These are phyloP conservation scores for Metschnikowia rubicola DNA, from an alignment of 805 yeast genomes.

Conservation along the genomic window DNA sequence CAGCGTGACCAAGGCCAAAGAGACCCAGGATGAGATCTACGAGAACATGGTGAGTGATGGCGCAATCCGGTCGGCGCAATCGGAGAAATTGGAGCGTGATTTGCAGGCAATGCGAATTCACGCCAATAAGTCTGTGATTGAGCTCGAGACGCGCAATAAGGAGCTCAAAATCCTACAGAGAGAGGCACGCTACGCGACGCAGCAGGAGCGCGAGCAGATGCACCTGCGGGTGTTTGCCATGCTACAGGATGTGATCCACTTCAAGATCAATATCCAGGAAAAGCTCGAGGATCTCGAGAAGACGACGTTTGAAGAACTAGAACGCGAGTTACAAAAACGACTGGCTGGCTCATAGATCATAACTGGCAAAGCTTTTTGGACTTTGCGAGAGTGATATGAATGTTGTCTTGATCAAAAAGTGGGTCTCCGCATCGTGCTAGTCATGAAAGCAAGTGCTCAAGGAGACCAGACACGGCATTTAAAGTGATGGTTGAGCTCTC, in stretches of 20 bases:
- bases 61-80: slow-evolving; percentile 55
- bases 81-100: slow-evolving; percentile 61
- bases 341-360: neutral
- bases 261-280: slow-evolving; percentile 65
- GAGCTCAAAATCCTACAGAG: slow-evolving; percentile 52
- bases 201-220: slow-evolving; percentile 45
- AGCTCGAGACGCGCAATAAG: slow-evolving; percentile 45
- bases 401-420: too few relatives aligned
- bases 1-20: slow-evolving; percentile 48
- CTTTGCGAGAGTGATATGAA: too few relatives aligned
- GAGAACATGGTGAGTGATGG: slow-evolving; percentile 53
- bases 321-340: slow-evolving; percentile 8
- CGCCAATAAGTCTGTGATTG: slow-evolving; percentile 48
- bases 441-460: too few relatives aligned
- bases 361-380: too few relatives aligned
- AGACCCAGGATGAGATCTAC: slow-evolving; percentile 53
- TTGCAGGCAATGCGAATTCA: slow-evolving; percentile 46
- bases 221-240: slow-evolving; percentile 53
- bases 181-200: slow-evolving; percentile 45
- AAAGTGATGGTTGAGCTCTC: too few relatives aligned
- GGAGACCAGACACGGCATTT: too few relatives aligned
- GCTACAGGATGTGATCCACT: slow-evolving; percentile 57
- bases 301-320: slow-evolving; percentile 40
- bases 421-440: too few relatives aligned
- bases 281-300: slow-evolving; percentile 58